Conservation (phyloP, 2,329 filamentous ascomycete genomes). For the Ascosphaera aggregata region DNA sequence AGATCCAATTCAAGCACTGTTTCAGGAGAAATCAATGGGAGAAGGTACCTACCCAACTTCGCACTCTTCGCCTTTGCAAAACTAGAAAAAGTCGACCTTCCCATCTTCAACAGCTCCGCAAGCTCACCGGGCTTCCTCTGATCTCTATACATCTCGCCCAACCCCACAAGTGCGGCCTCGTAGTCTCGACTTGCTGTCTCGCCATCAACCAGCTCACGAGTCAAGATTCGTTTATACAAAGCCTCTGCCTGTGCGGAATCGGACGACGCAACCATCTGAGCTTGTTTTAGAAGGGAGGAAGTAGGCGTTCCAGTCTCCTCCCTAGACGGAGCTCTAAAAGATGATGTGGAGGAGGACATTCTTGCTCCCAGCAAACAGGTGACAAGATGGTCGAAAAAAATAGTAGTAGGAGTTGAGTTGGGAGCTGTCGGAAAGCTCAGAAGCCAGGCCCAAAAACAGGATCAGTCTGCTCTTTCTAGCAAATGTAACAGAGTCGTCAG, state of each 20-base stretch:
- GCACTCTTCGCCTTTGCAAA: constrained; percentile 98
- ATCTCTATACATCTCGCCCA: constrained; percentile 86
- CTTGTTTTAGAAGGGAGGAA: constrained; percentile 55
- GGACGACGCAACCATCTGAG: constrained; percentile 58
- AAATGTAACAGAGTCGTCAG: too few species aligned
- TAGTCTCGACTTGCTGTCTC: constrained; percentile 82
- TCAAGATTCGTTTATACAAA: constrained; percentile 75
- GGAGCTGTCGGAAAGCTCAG: too few species aligned
- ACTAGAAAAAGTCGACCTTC: constrained; percentile 72
- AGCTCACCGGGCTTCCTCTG: constrained; percentile 58
- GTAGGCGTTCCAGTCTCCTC: neutral
- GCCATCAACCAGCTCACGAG: constrained; percentile 59
- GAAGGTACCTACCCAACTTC: constrained; percentile 67
- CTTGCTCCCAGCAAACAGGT: neutral
- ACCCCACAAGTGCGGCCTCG: constrained; percentile 62
- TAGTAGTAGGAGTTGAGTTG: too few species aligned
- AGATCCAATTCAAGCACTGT: too few species aligned
- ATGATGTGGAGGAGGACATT: neutral
- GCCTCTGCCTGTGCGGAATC: constrained; percentile 66
- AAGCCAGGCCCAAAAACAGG: too few species aligned
- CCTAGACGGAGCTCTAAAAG: too few species aligned
- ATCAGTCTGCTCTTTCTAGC: too few species aligned
- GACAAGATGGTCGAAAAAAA: too few species aligned
- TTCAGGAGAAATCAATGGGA: too few species aligned
- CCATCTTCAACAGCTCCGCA: constrained; percentile 72